Evolutionary conservation across 192 early-diverging fungal genomes (phyloP), one percentile per base, ranked within the genome.

Genomic region (Thoreauomyces humboldtii): DNA sequence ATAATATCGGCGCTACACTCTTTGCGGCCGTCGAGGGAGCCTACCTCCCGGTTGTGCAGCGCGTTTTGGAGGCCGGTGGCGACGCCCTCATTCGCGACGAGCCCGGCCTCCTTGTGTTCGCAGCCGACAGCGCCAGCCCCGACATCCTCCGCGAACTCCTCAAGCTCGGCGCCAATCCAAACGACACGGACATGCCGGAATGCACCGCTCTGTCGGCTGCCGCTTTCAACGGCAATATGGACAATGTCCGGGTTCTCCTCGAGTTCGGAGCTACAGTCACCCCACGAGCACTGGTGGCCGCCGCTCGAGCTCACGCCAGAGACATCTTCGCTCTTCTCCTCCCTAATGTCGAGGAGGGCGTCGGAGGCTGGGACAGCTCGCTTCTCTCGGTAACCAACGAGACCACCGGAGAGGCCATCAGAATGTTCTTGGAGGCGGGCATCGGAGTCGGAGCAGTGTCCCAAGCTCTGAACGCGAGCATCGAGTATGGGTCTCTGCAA

Each of bases 131-230:
- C 22, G 12, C 9, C 11, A 50, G 25, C 22, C 11, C 47, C 11
- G 12, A 50, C 12, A 24, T 50, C 22, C 12, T 50, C 7, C 47
- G 47, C 11, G 7, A 7, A 7, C 47, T 50, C 12, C 22, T 50
- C 12, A 7, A 9, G 22, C 47, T 50, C 47, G 47, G 47, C 11
- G 47, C 47, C 11, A 50, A 50, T 24, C 47, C 47, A 9, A 50
- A 50, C 25, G 47, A 50, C 25, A 50, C 47, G 7, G 47, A 50
- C 47, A 50, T 50, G 47, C 47, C 47, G 15, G 47, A 9, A n/a
- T 50, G 47, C 47, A 50, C 47, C 47, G 47, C 47, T 7, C 47
- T 50, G 12, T 50, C 47, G 7, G 47, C 47, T 24, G 47, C 47
- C 47, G 11, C 47, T 24, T 50, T 50, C 47, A 50, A 50, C 22